Evolutionary conservation across 345 rosid genomes (phyloP).

Genomic region (Rhizophora mangle): DNA sequence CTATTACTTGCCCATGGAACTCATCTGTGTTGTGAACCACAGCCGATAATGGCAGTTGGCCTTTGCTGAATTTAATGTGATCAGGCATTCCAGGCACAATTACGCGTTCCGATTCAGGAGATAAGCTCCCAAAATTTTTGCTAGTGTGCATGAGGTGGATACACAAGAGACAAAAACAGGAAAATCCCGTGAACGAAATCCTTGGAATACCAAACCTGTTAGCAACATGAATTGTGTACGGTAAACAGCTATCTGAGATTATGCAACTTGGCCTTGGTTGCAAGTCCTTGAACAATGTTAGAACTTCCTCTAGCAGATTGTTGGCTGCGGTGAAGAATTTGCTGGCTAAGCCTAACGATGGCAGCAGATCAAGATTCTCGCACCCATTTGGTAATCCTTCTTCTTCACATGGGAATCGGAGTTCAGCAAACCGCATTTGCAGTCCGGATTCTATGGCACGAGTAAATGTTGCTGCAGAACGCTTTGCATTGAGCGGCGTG

Average conservation of each 20-base stretch:
- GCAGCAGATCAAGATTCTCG: conserved; percentile 16
- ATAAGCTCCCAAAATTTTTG: neutral
- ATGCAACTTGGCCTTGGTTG: conserved; percentile 31
- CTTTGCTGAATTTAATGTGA: neutral
- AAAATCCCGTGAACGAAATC: conserved; percentile 24
- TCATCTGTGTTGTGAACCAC: neutral
- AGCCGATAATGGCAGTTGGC: neutral
- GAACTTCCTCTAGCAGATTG: conserved; percentile 17
- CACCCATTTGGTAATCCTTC: conserved; percentile 17
- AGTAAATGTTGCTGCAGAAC: conserved; percentile 11
- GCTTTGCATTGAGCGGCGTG: conserved; percentile 26
- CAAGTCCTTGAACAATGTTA: conserved; percentile 16
- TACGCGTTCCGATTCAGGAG: neutral
- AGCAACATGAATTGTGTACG: conserved; percentile 24
- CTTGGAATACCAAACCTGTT: conserved; percentile 22
- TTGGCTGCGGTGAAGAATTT: conserved; percentile 12
- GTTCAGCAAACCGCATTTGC: conserved; percentile 3
- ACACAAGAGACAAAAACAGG: conserved; percentile 8
- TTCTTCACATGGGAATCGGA: conserved; percentile 11
- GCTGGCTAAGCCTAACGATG: conserved; percentile 9
- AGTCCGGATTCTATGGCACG: conserved; percentile 24
- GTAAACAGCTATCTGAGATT: conserved; percentile 29
- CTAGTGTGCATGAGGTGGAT: neutral
- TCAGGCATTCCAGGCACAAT: conserved; percentile 18
- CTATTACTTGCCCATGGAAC: neutral